These are phyloP conservation scores for Venturia aucupariae DNA, from an alignment of 2,329 filamentous ascomycete species.

Conservation along the genomic window DNA sequence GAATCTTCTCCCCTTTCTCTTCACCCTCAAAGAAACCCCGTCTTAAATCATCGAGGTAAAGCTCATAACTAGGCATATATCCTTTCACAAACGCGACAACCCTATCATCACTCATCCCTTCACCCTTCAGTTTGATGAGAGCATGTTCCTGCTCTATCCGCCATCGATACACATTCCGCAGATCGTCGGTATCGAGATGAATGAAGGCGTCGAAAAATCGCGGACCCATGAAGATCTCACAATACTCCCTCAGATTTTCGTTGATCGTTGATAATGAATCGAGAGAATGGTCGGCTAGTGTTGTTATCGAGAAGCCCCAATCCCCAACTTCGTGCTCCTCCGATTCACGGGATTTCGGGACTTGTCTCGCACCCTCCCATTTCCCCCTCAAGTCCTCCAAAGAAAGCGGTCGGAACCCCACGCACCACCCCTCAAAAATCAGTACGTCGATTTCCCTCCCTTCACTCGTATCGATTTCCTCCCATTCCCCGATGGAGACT, in stretches of 20 bases:
- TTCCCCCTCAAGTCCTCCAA: conserved; percentile 45
- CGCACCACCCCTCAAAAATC: conserved; percentile 84
- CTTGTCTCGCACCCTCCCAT: conserved; percentile 29
- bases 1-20: conserved; percentile 13
- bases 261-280: conserved; percentile 4
- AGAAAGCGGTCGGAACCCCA: conserved; percentile 66
- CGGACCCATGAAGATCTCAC: conserved; percentile 11
- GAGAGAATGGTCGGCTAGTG: conserved; percentile 6
- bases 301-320: background rate
- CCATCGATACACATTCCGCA: conserved; percentile 55
- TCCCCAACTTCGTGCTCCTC: background rate
- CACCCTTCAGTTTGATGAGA: conserved; percentile 56
- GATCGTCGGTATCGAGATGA: conserved; percentile 11
- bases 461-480: conserved; percentile 32
- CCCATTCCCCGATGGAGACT: background rate
- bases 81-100: conserved; percentile 67
- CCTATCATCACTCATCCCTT: conserved; percentile 74
- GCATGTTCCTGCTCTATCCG: conserved; percentile 69
- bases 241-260: conserved; percentile 10
- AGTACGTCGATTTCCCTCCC: conserved; percentile 51
- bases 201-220: conserved; percentile 3
- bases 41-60: conserved; percentile 37
- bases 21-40: conserved; percentile 32
- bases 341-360: background rate
- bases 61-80: conserved; percentile 45